Percentiles rank a stretch among this genome's conserved stretches.
Conservation (phyloP, 1,139 yeast genomes). For the Kodamaea ohmeri region DNA sequence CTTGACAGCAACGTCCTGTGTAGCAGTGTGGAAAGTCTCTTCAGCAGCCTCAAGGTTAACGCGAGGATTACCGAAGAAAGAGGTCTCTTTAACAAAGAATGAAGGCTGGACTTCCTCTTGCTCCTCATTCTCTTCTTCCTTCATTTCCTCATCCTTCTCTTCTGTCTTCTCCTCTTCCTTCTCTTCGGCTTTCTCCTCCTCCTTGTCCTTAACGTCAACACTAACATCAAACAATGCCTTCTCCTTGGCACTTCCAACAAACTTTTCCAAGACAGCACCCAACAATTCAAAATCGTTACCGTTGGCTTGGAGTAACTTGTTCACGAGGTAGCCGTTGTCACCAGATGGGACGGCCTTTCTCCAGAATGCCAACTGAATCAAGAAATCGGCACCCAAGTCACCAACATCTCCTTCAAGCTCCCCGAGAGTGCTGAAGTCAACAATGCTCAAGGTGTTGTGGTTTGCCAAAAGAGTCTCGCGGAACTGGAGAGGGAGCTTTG, state of each 20-base stretch:
- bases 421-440: constrained; percentile 63
- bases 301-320: constrained; percentile 75
- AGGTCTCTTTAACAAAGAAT: constrained; percentile 55
- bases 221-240: constrained; percentile 42
- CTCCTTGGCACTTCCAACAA: constrained; percentile 53
- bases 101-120: constrained; percentile 42
- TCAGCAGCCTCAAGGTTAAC: constrained; percentile 34
- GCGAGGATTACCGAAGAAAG: constrained; percentile 61
- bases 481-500: constrained; percentile 50
- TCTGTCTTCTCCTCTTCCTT: constrained; percentile 18
- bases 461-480: constrained; percentile 56
- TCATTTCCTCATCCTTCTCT: constrained; percentile 14
- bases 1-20: constrained; percentile 63
- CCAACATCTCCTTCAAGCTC: constrained; percentile 65
- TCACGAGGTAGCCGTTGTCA: constrained; percentile 62
- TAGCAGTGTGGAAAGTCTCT: constrained; percentile 36
- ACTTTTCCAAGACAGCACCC: constrained; percentile 76
- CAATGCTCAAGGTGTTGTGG: constrained; percentile 48
- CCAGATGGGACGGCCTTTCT: constrained; percentile 61
- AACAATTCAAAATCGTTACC: constrained; percentile 81
- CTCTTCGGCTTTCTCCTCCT: constrained; percentile 24
- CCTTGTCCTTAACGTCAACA: constrained; percentile 46
- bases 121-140: constrained; percentile 22
- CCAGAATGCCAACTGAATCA: constrained; percentile 82
- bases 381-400: constrained; percentile 51